Evolutionary conservation across 106 monocot species (phyloP), one percentile per base, ranked within the genome.

Genomic region (Dioscorea alata): DNA sequence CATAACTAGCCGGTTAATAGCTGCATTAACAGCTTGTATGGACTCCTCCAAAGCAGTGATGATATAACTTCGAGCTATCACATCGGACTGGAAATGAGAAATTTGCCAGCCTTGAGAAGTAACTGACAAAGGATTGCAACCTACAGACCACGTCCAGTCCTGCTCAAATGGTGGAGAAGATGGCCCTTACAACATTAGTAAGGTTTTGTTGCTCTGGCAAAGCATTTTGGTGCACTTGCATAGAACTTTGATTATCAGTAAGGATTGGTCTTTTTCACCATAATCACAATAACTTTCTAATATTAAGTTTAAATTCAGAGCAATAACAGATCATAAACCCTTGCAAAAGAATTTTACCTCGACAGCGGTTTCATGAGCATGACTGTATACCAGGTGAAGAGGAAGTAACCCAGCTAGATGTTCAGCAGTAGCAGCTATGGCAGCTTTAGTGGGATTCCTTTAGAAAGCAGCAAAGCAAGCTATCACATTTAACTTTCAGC

Each of bases 111-210:
- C 97, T 76, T 85, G 86, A 65, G 92, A 92, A 58, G 87, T 92
- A 56, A 92, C 82, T 9, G 97, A 89, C 35, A 92, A 28, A 67
- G 97, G 92, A 73, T 81, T 97, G 68, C 97, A 92, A 56, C 97
- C 97, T 13, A 92, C 92, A 72, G 97, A 92, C 97, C 92, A 97
- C 33, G 77, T 83, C 97, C 97, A 97, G 50, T 97, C 97, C 97
- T 97, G 63, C 10, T 13, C 63, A 57, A 78, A 23, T 16, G 54
- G 54, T 19, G 54, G 42, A 42, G 42, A 42, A 42, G 42, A 42
- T 42, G 5, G 54, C 7, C 0, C 54, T 2, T 54, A 16, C 18
- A 54, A 54, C 0, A 54, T 54, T 5, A 54, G 13, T 15, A 54
- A 19, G 13, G 6, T 42, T 42, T 42, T 42, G 5, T 3, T 54